Base-by-base conservation (phyloP, 2,329 filamentous ascomycete species). In the Aureobasidium sp. region DNA sequence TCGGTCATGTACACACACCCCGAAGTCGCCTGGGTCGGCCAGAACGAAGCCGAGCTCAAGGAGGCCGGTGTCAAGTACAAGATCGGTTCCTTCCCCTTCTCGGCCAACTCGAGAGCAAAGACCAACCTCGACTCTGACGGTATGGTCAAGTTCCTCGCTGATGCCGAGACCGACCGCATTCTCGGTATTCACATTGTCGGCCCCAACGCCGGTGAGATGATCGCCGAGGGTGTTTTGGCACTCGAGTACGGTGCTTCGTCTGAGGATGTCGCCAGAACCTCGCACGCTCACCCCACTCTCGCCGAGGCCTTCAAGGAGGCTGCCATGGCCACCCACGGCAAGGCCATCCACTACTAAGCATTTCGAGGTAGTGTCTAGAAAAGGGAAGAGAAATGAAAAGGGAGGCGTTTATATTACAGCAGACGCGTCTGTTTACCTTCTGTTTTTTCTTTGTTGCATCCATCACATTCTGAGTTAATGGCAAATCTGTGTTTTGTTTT, bases 1-100 rank as follows among this genome's bases (percentile, higher is more conserved):
- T 94, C 90, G 35, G 94, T 99, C 78, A 99, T 99, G 94, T 99
- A 99, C 84, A 97, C 94, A 11, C 88, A 96, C 79, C 94, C 94
- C 35, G 94, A 99, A 77, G 94, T 97, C 66, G 91, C 94, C 37
- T 99, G 94, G 94, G 94, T 99, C 49, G 94, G 94, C 62, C 92
- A 96, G 81, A 96, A 87, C 75, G 94, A 99, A 81, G 88, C 93
- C 73, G 94, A 99, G 68, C 82, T 99, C 66, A 96, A 97, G 84
- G 85, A 85, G 66, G 83, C 87, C 64, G 90, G 90, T 65, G 84
- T 95, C 70, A 90, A 94, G 72, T 99, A 96, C 85, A 90, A 90
- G 71, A 81, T 92, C 71, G 94, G 94, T 74, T 88, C 84, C 54
- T 99, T 99, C 85, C 94, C 94, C 68, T 99, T 99, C 84, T 89